A percentile compares a stretch with the other conserved stretches of the same genome.
phyloP scores from a whole-genome alignment of 2,329 filamentous ascomycete genomes.

The Pseudonectria foliicola region DNA sequence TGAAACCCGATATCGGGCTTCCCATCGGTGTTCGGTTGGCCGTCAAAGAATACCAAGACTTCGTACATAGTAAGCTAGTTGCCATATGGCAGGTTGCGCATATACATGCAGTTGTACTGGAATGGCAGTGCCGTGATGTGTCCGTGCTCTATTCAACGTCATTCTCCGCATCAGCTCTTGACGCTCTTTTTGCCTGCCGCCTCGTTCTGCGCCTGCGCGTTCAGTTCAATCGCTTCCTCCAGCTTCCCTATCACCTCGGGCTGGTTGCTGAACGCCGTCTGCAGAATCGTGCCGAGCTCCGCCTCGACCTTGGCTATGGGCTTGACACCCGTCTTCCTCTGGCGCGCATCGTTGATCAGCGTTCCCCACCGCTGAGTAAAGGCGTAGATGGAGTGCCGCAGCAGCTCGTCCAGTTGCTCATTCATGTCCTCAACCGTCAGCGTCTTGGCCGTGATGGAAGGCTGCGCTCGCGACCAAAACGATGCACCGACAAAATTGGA shows the following conservation, averaged over 20 bases:
- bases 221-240: constrained; percentile 53
- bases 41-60: too few relatives aligned
- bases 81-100: too few relatives aligned
- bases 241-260: constrained; percentile 52
- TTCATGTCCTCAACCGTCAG: constrained; percentile 51
- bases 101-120: too few relatives aligned
- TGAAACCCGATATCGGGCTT: too few relatives aligned
- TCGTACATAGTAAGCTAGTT: too few relatives aligned
- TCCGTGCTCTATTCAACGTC: too few relatives aligned
- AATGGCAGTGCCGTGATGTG: too few relatives aligned
- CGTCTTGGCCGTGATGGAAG: constrained; percentile 31
- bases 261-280: constrained; percentile 51
- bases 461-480: constrained; percentile 36
- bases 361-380: constrained; percentile 56
- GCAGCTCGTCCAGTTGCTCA: constrained; percentile 56
- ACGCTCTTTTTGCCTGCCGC: constrained; percentile 29
- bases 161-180: not conserved
- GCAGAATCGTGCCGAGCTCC: constrained; percentile 50
- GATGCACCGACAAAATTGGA: constrained; percentile 50
- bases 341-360: constrained; percentile 42
- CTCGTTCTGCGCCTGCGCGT: constrained; percentile 46
- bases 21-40: too few relatives aligned
- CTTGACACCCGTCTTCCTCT: constrained; percentile 41
- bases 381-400: constrained; percentile 54
- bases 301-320: constrained; percentile 46